Evolutionary conservation across 768 basidiomycete genomes (phyloP).

Genomic region (Porphyrellus cyaneotinctus): DNA sequence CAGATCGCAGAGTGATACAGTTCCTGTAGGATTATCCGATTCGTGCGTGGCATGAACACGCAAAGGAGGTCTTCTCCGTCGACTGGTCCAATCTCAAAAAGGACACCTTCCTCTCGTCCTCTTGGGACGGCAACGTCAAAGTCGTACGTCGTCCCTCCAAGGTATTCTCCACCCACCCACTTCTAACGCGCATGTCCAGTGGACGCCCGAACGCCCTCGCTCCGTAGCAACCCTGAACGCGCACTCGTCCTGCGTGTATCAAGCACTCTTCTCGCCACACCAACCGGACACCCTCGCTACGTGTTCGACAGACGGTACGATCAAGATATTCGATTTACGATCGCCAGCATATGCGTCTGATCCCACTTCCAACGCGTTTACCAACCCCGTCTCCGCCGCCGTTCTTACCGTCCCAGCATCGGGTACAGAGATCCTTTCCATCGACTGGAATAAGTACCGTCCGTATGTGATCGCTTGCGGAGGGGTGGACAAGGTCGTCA

Average conservation of each 20-base stretch:
- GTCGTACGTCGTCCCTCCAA: constrained; percentile 51
- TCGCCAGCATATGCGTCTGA: constrained; percentile 54
- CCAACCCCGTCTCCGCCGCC: constrained; percentile 63
- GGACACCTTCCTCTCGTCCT: constrained; percentile 79
- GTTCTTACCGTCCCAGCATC: constrained; percentile 77
- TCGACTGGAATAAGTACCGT: constrained; percentile 94
- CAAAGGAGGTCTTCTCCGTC: constrained; percentile 86
- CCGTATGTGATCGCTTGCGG: constrained; percentile 73
- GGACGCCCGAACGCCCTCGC: constrained; percentile 77
- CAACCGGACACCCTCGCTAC: constrained; percentile 77
- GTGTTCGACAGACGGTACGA: constrained; percentile 82
- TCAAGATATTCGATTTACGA: constrained; percentile 80
- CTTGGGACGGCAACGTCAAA: constrained; percentile 91
- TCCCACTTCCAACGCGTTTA: constrained; percentile 52
- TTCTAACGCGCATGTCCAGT: constrained; percentile 43
- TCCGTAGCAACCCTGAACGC: constrained; percentile 82
- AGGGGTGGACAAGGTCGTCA: constrained; percentile 72
- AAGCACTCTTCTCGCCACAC: constrained; percentile 90
- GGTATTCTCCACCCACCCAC: not conserved
- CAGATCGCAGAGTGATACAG: constrained; percentile 30
- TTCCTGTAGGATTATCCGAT: constrained; percentile 76
- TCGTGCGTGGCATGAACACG: constrained; percentile 91
- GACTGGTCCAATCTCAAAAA: constrained; percentile 96
- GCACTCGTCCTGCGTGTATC: constrained; percentile 82
- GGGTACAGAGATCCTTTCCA: constrained; percentile 68